A percentile compares a stretch with the other conserved stretches of the same genome.
Evolutionary conservation across 2,329 filamentous ascomycete species (phyloP).

Genomic region (Trichoderma sp.): DNA sequence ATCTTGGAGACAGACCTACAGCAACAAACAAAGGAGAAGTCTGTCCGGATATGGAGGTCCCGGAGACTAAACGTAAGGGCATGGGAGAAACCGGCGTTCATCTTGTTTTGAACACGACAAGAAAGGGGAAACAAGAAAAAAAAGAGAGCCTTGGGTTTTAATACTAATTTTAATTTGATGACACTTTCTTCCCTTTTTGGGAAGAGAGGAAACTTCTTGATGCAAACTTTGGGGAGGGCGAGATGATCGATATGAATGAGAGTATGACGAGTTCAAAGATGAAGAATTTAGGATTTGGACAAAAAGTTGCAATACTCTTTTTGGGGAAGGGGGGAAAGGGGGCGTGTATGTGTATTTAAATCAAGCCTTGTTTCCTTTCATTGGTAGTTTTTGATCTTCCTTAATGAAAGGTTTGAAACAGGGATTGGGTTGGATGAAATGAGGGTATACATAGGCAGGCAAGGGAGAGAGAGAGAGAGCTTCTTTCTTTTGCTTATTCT

Average conservation of each 20-base stretch:
- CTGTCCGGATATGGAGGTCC: neutral
- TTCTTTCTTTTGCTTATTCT: neutral
- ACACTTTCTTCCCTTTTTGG: neutral
- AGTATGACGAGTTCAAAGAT: neutral
- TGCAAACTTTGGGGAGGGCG: neutral
- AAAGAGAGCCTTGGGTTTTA: neutral
- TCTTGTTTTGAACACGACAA: neutral
- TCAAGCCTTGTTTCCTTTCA: neutral
- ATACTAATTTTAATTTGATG: constrained; percentile 18
- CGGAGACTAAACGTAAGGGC: neutral
- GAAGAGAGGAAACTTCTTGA: neutral
- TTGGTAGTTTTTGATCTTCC: neutral
- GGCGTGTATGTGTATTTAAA: neutral
- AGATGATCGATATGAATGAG: neutral
- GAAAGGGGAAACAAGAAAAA: neutral
- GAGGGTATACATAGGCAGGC: no score
- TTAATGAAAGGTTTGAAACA: neutral
- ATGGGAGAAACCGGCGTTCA: neutral
- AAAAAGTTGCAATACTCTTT: neutral
- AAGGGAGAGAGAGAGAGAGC: neutral
- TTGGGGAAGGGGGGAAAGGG: neutral
- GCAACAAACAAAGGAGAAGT: neutral
- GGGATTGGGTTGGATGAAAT: no score
- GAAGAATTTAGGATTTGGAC: neutral
- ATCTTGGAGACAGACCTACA: neutral